Evolutionary conservation across 208 protist genomes (phyloP), one percentile per base, ranked within the genome.

Genomic region (Trypanosomatidae sp.): DNA sequence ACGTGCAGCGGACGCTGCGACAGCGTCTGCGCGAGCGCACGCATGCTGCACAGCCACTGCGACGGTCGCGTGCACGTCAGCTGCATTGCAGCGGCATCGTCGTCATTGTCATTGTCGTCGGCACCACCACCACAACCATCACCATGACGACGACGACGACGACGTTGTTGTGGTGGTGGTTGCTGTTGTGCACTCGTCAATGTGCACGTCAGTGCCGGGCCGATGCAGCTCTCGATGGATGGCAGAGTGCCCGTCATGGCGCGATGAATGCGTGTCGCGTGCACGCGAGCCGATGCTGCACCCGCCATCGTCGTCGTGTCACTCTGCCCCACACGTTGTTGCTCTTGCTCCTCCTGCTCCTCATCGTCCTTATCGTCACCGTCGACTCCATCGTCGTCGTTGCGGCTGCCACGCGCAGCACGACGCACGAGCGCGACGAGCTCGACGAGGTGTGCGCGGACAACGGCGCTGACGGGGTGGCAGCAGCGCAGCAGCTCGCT

Each of bases 221-320:
- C 32, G n/a, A 28, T 44, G 46, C 27, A 15, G 43, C 48, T 63
- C 20, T 58, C 67, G 22, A 91, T 56, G 10, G 77, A 87, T 0
- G 76, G 73, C 22, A 86, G 63, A 15, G 76, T 72, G 16, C 82
- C 82, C 3, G 82, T 91, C 82, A 91, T 87, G 28, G 82, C 63
- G 0, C 67, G 66, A 50, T 87, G 58, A 23, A 81, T 4, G 57
- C 71, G 13, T n/a, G 39, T 13, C 8, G 21, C 11, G 11, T 10
- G 21, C 30, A n/a, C n/a, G n/a, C n/a, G n/a, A n/a, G n/a, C n/a
- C n/a, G n/a, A n/a, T n/a, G n/a, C n/a, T n/a, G n/a, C n/a, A n/a
- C n/a, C n/a, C n/a, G n/a, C n/a, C n/a, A n/a, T 15, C 11, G 11
- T 35, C 11, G 30, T 35, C 11, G 30, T n/a, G n/a, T 35, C n/a